Evolutionary conservation across 148 eudicot genomes (phyloP), one percentile per base, ranked within the genome.

Genomic region (Cornus florida): DNA sequence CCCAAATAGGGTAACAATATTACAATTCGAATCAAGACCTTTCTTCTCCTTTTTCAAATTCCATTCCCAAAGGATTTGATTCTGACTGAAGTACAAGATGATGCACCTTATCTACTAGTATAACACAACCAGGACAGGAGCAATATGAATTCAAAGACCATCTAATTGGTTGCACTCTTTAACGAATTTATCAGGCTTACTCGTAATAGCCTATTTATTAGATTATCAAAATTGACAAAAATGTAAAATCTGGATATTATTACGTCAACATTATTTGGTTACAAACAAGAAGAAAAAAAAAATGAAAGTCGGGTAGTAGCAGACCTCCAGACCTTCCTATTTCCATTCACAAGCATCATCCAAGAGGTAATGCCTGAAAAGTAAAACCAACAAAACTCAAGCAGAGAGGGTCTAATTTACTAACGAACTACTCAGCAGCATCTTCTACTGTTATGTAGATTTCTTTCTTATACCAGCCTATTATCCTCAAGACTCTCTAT

Each of bases 361-460:
- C 71, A 2, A 46, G 43, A 43, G 41, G 19, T 39, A 46, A 2
- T 19, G 19, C 19, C 24, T 11, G 10, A 66, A 75, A 23, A 67
- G 62, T 67, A 67, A 39, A 28, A 66, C 24, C 23, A 76, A 67
- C 24, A 68, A 77, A 77, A 68, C 65, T 77, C 79, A 10, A 77
- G 64, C 72, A 31, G 79, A 48, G 72, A 67, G 41, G 31, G 13
- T 43, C 75, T 46, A 23, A 13, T 31, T 72, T 62, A 62, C 19
- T 19, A 62, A 6, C 66, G 7, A 19, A 62, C 23, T 62, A 7
- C 66, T 62, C 23, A 62, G 4, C 66, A 17, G 66, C 17, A 13
- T 62, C 24, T 62, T 62, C 24, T 6, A 62, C 23, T 72, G 73
- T 35, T 39, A 7, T 43, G 59, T 16, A 43, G 71, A 24, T 66